Percentiles rank a stretch among this genome's conserved stretches.
These are phyloP conservation scores for Vigna trinervia DNA, from an alignment of 306 rosid genomes.

Conservation along the genomic window DNA sequence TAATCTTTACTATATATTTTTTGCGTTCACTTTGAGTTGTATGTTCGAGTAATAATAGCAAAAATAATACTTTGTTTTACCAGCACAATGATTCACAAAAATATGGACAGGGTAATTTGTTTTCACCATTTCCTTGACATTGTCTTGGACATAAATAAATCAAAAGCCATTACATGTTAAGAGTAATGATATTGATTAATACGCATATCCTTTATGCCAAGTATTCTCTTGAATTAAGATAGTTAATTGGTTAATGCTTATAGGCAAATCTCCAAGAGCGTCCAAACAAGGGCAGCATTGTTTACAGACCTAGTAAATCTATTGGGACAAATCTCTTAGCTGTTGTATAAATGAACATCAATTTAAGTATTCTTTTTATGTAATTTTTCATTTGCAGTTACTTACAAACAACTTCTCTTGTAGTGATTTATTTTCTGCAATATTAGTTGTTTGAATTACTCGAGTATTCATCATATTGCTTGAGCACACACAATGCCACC, in stretches of 20 bases:
- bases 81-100: background rate
- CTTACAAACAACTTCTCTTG: no score
- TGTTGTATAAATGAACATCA: background rate
- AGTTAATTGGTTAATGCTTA: background rate
- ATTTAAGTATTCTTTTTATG: background rate
- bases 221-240: background rate
- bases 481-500: background rate
- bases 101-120: background rate
- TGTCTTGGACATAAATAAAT: background rate
- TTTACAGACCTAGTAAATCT: background rate
- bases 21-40: background rate
- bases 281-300: background rate
- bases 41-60: background rate
- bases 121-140: background rate
- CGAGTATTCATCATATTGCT: background rate
- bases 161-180: background rate
- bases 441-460: background rate
- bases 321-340: background rate
- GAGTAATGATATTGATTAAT: background rate
- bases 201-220: background rate
- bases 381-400: background rate
- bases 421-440: background rate
- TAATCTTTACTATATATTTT: conserved; percentile 5
- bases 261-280: background rate
- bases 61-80: background rate